These are phyloP conservation scores for Phaeolepiota aurea DNA, from an alignment of 768 basidiomycete genomes.

Conservation along the genomic window DNA sequence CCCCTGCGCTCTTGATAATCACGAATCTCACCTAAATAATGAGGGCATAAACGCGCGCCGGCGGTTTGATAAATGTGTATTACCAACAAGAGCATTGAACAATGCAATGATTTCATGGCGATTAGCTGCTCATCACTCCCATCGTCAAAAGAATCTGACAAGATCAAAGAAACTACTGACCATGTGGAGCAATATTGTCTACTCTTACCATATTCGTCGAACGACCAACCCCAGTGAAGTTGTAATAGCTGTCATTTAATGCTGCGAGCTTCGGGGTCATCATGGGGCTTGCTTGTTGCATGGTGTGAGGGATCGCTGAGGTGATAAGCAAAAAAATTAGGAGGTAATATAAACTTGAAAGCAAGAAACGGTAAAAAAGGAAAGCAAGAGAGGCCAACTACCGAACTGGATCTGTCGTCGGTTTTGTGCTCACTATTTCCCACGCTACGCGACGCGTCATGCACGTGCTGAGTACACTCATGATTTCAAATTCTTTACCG, in stretches of 20 bases:
- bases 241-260: neutral
- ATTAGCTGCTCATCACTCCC: constrained; percentile 7
- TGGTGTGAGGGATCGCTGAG: constrained; percentile 1
- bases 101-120: constrained; percentile 43
- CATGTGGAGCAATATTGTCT: constrained; percentile 35
- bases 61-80: constrained; percentile 3
- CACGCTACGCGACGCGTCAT: no score
- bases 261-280: neutral
- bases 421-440: neutral
- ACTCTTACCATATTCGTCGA: constrained; percentile 36
- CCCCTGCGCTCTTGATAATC: constrained; percentile 33
- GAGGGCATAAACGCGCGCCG: neutral
- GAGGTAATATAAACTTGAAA: constrained; percentile 5
- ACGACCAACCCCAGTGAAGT: constrained; percentile 21
- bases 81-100: constrained; percentile 53
- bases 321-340: constrained; percentile 5
- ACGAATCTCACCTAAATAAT: constrained; percentile 40
- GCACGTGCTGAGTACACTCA: no score
- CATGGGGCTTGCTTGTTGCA: constrained; percentile 10
- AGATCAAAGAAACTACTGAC: constrained; percentile 14
- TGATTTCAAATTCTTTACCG: no score
- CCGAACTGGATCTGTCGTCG: neutral
- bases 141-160: neutral
- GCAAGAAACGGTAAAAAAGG: constrained; percentile 9
- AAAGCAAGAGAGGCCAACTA: constrained; percentile 3